Evolutionary conservation across 75 land plant genomes (phyloP).

Genomic region (Pinus taeda): DNA sequence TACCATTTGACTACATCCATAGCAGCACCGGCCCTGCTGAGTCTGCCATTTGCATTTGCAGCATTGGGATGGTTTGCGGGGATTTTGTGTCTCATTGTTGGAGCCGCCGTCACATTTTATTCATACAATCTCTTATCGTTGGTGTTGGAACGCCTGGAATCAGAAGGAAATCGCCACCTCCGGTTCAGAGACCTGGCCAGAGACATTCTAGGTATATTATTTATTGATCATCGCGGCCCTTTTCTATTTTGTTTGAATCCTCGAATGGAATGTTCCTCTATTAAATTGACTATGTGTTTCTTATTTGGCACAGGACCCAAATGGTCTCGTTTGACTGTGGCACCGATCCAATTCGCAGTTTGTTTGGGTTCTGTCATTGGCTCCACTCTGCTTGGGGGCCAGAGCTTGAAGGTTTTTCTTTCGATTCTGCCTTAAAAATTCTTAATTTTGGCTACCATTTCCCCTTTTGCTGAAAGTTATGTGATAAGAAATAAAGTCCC

Average conservation of each 20-base stretch:
- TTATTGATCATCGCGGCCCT: no score
- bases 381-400: slow-evolving; percentile 66
- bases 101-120: slow-evolving; percentile 68
- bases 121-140: slow-evolving; percentile 63
- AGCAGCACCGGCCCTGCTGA: slow-evolving; percentile 72
- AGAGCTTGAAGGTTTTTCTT: slow-evolving; percentile 67
- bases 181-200: slow-evolving; percentile 75
- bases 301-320: slow-evolving; percentile 39
- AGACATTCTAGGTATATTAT: slow-evolving; percentile 46
- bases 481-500: neutral
- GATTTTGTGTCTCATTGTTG: slow-evolving; percentile 34
- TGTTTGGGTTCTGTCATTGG: slow-evolving; percentile 71
- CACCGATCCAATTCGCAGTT: slow-evolving; percentile 63
- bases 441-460: neutral
- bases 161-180: slow-evolving; percentile 44
- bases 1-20: slow-evolving; percentile 83
- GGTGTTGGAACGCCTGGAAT: slow-evolving; percentile 66
- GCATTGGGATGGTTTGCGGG: slow-evolving; percentile 67
- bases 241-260: no score
- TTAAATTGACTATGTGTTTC: no score
- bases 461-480: neutral
- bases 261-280: no score
- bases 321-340: slow-evolving; percentile 69
- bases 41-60: slow-evolving; percentile 70
- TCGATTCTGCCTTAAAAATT: no score